Evolutionary conservation across 495 filamentous ascomycete species (phyloP), one percentile per base, ranked within the genome.

Genomic region (Barbatosphaeria neglecta): DNA sequence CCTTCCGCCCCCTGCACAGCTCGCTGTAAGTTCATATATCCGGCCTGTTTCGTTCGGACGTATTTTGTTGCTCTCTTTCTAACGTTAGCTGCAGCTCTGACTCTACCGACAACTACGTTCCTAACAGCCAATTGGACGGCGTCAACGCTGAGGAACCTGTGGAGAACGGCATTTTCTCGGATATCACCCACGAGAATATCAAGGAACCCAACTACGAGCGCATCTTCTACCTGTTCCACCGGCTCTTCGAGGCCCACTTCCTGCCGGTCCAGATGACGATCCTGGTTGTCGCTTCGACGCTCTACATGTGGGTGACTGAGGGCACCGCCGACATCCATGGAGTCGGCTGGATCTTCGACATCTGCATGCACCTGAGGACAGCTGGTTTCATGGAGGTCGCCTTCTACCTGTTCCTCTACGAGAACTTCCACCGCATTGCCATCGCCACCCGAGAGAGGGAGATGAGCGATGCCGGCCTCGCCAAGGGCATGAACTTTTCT

Each of bases 191-290:
- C 23, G 65, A 74, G 37, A 70, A 59, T 2, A 50, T 74, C 2
- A 61, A 63, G 37, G 62, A 57, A 15, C 66, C 68, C 20, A 52
- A 76, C 43, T 75, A 65, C 59, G 45, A 59, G 35, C 68, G 67
- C 48, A 66, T 70, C 33, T 41, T 70, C 39, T 52, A 67, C 28
- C 59, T 85, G 13, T 65, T 72, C 42, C 76, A 81, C 48, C 73
- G 82, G 8, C 62, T 85, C 6, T 84, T 77, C 54, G 81, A 85
- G 57, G 81, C 81, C 0, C 81, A 85, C 54, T 84, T 83, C 57
- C 64, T 84, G 16, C 81, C 81, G 0, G 70, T 73, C 17, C 81
- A 85, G 49, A 69, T 75, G 51, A 75, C 69, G 4, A 73, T 81
- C 43, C 67, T 83, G 15, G 64, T 83, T 41, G 43, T 83, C 31